Base-by-base conservation (phyloP, 305 asterid genomes). In the Ajuga reptans region DNA sequence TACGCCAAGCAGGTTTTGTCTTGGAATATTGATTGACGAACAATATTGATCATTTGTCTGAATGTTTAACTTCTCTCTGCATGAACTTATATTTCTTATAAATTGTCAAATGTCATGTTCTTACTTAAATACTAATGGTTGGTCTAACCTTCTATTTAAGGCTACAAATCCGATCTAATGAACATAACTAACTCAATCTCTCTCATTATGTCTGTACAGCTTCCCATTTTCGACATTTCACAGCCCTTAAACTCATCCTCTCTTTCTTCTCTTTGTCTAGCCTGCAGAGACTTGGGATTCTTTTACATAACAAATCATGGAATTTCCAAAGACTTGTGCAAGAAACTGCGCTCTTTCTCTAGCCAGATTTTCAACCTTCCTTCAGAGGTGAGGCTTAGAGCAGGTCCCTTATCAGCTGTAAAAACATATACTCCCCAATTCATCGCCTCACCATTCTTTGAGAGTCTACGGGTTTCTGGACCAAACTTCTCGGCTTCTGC, bases 401-500 rank as follows among this genome's bases (percentile, higher is more conserved):
- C 86, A 18, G 93, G 96, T 41, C 91, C 91, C 46, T 80, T 72
- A 36, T 86, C 90, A 14, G 51, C 69, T 72, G 42, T 81, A 7
- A 82, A 69, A 56, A 80, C 92, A 15, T 89, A 87, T 45, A 89
- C 96, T 69, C 96, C 96, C 33, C 91, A 85, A 64, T 87, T 87
- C 74, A 89, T 89, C n/a, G 96, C 91, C 59, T 89, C 96, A 9
- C 96, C 91, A 72, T 89, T 81, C 83, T 87, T 65, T 3, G 96
- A 89, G 78, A 87, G 90, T 53, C 76, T 89, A 14, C 75, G 86
- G 12, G 91, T 89, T 34, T 82, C 87, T 45, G 96, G 94, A 58
- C 91, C 94, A 6, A 76, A 87, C 61, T 89, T 86, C 81, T 78
- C 64, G 49, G 77, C 80, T 54, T 89, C 96, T 78, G 94, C 86